phyloP scores from a whole-genome alignment of 495 filamentous ascomycete species.

The Penicillium alfredii region DNA sequence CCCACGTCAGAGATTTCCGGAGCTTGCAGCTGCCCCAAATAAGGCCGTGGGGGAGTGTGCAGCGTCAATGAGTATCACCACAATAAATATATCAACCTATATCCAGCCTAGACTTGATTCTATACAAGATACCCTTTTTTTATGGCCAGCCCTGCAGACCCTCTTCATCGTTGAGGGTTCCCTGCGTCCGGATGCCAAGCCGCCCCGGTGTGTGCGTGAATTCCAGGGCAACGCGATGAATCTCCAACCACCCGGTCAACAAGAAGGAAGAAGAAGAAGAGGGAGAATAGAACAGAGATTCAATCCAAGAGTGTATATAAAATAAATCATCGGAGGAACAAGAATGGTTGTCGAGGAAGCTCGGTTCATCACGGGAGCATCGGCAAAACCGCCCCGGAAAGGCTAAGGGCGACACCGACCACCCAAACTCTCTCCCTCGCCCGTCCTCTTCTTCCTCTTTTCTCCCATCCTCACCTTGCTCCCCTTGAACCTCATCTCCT shows the following conservation, averaged over 20 bases:
- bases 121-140: no score
- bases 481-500: conserved; percentile 34
- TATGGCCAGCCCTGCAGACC: no score
- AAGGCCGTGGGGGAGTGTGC: no score
- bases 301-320: not conserved
- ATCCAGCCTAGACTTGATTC: not conserved
- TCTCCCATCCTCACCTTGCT: conserved; percentile 26
- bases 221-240: conserved; percentile 22
- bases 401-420: conserved; percentile 37
- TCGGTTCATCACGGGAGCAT: conserved; percentile 48
- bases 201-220: conserved; percentile 35
- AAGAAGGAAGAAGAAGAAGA: conserved; percentile 2
- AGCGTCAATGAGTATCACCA: no score
- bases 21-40: not conserved
- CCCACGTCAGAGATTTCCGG: conserved; percentile 37
- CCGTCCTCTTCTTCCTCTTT: conserved; percentile 36
- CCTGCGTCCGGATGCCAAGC: conserved; percentile 40
- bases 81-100: no score
- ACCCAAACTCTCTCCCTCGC: conserved; percentile 41
- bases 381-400: conserved; percentile 48
- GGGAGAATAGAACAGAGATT: not conserved
- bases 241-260: conserved; percentile 4
- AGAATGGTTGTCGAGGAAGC: no score
- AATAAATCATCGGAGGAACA: conserved; percentile 1
- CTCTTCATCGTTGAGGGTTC: conserved; percentile 11